Conservation (phyloP, 129 eudicot species). For the Solidago caesia region DNA sequence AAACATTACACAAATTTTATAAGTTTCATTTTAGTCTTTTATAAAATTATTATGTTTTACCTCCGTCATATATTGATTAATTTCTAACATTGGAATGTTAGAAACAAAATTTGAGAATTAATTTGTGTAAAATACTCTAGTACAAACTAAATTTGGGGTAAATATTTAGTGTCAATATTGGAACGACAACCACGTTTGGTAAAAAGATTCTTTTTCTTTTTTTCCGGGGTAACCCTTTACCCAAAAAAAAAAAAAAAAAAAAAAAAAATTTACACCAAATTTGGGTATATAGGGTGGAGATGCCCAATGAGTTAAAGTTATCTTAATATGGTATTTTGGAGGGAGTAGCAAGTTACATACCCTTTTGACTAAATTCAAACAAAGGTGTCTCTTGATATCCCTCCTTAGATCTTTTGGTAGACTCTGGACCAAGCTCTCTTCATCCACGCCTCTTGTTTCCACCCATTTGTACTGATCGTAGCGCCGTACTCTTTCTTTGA, state of each 20-base stretch:
- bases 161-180: too few relatives aligned
- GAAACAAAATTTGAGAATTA: too few relatives aligned
- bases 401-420: slow-evolving; percentile 89
- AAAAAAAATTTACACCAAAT: too few relatives aligned
- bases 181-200: too few relatives aligned
- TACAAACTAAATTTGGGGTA: too few relatives aligned
- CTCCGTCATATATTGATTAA: not conserved
- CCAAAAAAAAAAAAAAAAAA: too few relatives aligned
- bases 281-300: not conserved
- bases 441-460: slow-evolving; percentile 95
- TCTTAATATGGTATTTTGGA: not conserved
- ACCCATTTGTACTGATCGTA: slow-evolving; percentile 93
- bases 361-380: slow-evolving; percentile 82
- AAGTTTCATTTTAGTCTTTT: too few relatives aligned
- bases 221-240: too few relatives aligned
- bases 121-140: too few relatives aligned
- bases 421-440: slow-evolving; percentile 84
- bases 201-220: too few relatives aligned
- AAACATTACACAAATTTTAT: too few relatives aligned
- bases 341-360: slow-evolving; percentile 39
- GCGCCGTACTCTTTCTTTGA: slow-evolving; percentile 81
- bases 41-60: too few relatives aligned
- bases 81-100: not conserved
- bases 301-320: not conserved
- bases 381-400: slow-evolving; percentile 91